Conservation (phyloP, 2,329 filamentous ascomycete species). For the Orbilia brochopaga region DNA sequence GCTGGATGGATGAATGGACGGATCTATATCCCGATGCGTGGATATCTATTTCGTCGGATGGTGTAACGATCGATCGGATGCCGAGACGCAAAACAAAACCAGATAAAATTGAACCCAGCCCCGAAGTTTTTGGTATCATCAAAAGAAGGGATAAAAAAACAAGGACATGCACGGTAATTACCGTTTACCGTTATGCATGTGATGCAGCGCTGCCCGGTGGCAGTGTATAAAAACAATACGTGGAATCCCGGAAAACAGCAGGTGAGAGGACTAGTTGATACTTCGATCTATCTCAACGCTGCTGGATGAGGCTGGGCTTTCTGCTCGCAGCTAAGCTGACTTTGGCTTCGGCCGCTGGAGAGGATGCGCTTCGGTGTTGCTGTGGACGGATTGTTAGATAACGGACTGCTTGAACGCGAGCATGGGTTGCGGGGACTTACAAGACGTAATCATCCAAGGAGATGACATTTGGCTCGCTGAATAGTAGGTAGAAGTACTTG, state of each 20-base stretch:
- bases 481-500: conserved; percentile 90
- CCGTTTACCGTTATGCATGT: neutral
- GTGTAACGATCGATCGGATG: neutral
- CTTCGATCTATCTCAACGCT: too few species aligned
- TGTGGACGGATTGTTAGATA: conserved; percentile 20
- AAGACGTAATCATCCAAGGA: conserved; percentile 73
- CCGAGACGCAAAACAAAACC: neutral
- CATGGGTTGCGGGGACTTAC: conserved; percentile 16
- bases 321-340: neutral
- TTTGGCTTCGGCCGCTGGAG: conserved; percentile 59
- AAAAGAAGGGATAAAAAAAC: neutral
- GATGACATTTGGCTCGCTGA: conserved; percentile 69
- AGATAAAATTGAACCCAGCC: neutral
- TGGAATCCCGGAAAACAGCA: neutral
- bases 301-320: too few species aligned
- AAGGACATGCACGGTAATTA: neutral
- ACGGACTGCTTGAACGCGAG: neutral
- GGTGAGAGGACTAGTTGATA: too few species aligned
- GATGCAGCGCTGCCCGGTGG: neutral
- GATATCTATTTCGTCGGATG: neutral
- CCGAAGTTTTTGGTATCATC: conserved; percentile 1
- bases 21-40: neutral
- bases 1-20: neutral
- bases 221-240: neutral
- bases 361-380: conserved; percentile 69